Evolutionary conservation across 768 basidiomycete species (phyloP).

Genomic region (Kwoniella sp.): DNA sequence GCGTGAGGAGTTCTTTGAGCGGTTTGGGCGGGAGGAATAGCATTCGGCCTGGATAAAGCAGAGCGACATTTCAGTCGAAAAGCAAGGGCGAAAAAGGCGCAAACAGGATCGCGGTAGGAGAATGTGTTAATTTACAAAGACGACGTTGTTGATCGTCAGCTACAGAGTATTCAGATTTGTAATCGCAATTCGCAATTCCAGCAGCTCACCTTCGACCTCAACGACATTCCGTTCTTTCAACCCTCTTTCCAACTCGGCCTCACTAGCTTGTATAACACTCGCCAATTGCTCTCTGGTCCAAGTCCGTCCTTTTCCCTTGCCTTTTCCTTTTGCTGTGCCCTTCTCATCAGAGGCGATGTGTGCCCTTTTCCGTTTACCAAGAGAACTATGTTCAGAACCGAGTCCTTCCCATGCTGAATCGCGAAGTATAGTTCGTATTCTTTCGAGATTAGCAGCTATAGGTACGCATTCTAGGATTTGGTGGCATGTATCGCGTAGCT

Average conservation of each 20-base stretch:
- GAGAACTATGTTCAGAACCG: conserved; percentile 2
- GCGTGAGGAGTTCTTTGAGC: conserved; percentile 63
- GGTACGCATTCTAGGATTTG: conserved; percentile 82
- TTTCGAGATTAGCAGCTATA: conserved; percentile 72
- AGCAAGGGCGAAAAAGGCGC: too few species aligned
- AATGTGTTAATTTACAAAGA: too few species aligned
- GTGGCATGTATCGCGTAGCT: conserved; percentile 76
- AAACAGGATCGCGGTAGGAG: too few species aligned
- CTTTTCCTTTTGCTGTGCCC: conserved; percentile 42
- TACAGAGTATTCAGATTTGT: not conserved
- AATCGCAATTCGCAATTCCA: too few species aligned
- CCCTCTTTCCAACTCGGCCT: conserved; percentile 68
- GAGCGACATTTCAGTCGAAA: too few species aligned
- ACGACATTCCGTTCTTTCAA: conserved; percentile 73
- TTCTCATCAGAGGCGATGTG: conserved; percentile 49
- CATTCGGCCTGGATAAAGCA: conserved; percentile 62
- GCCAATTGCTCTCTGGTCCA: conserved; percentile 68
- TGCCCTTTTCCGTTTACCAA: conserved; percentile 14
- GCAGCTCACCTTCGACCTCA: conserved; percentile 68
- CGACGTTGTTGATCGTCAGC: not conserved
- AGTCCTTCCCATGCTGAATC: conserved; percentile 71
- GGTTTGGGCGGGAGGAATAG: conserved; percentile 65
- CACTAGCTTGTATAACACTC: conserved; percentile 76
- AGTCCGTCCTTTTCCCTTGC: conserved; percentile 28
- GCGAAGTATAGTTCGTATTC: conserved; percentile 64